These are phyloP conservation scores for Fusarium protoensiforme DNA, from an alignment of 2,329 filamentous ascomycete genomes.

Conservation along the genomic window DNA sequence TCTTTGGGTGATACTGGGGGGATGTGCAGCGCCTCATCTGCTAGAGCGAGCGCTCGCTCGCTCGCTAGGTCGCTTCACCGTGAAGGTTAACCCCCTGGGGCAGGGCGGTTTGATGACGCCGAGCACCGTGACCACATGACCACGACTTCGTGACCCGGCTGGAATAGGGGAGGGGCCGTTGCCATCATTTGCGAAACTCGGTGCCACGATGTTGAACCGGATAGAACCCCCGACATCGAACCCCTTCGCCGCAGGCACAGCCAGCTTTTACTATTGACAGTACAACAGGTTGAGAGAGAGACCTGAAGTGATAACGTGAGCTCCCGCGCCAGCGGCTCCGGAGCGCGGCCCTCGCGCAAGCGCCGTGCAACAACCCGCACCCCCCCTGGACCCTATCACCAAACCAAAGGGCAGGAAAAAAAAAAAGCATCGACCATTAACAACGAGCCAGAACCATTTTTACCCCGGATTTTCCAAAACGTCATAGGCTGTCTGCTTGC, in stretches of 20 bases:
- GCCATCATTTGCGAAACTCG: neutral
- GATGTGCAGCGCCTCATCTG: constrained; percentile 14
- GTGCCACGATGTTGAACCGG: constrained; percentile 1
- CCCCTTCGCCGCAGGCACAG: neutral
- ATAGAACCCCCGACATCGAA: neutral
- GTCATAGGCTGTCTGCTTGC: constrained; percentile 25
- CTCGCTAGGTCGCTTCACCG: neutral
- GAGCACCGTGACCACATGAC: constrained; percentile 11
- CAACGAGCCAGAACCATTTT: constrained; percentile 10
- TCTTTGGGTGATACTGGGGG: constrained; percentile 7
- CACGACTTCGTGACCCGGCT: neutral
- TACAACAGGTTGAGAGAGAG: neutral
- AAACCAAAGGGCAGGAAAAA: neutral
- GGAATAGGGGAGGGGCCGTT: constrained; percentile 16
- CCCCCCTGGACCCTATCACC: constrained; percentile 20
- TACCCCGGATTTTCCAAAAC: constrained; percentile 40
- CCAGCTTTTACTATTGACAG: neutral
- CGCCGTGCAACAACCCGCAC: constrained; percentile 25
- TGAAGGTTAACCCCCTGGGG: constrained; percentile 2
- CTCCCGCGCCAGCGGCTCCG: constrained; percentile 17
- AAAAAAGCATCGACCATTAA: constrained; percentile 21
- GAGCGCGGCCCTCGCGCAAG: constrained; percentile 23
- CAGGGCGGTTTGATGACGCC: neutral
- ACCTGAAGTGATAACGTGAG: constrained; percentile 7
- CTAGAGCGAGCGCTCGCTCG: neutral